Conservation (phyloP, 306 rosid species). For the Gillenia trifoliata region DNA sequence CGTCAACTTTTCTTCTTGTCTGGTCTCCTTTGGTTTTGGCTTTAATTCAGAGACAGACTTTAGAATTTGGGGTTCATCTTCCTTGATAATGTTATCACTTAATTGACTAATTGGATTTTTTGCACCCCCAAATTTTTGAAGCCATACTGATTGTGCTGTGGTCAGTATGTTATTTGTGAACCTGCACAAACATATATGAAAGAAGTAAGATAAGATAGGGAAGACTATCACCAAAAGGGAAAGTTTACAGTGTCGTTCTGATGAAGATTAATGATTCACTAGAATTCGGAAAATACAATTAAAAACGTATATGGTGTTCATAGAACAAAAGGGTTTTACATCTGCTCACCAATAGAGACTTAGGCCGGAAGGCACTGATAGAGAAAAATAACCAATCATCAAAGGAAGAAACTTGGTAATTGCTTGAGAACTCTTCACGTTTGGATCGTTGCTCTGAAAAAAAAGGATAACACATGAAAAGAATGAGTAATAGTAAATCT, state of each 20-base stretch:
- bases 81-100: constrained; percentile 36
- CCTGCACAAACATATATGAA: constrained; percentile 44
- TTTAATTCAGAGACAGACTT: constrained; percentile 42
- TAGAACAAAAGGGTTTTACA: constrained; percentile 11
- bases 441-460: constrained; percentile 78
- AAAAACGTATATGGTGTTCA: neutral
- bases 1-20: constrained; percentile 40
- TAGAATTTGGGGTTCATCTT: constrained; percentile 41
- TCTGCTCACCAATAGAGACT: constrained; percentile 92
- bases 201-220: constrained; percentile 17
- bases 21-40: constrained; percentile 30
- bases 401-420: constrained; percentile 81
- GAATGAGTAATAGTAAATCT: neutral
- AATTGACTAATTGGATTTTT: constrained; percentile 46
- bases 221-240: constrained; percentile 7
- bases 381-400: constrained; percentile 93
- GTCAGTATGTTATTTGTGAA: constrained; percentile 88
- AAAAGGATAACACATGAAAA: neutral
- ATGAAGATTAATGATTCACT: neutral
- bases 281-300: neutral
- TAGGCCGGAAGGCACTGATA: constrained; percentile 98
- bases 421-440: constrained; percentile 82
- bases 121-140: constrained; percentile 91
- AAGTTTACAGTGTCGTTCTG: neutral
- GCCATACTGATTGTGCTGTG: constrained; percentile 96